Conservation (phyloP, 169 alveolate genomes). For the Plasmodium falciparum region DNA sequence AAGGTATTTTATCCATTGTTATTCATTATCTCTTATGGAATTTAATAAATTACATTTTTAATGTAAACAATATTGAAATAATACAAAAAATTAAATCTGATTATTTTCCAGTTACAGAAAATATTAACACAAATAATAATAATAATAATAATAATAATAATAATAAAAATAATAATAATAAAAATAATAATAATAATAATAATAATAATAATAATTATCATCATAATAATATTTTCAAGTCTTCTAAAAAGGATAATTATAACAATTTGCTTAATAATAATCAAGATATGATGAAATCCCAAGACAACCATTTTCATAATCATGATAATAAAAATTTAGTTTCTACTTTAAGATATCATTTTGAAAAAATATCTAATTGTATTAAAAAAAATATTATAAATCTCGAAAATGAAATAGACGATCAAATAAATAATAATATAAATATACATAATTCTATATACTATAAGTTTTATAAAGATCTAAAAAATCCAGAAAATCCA, state of each 20-base stretch:
- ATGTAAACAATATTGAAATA: conserved; percentile 69
- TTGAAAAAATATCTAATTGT: conserved; percentile 32
- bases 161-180: no score
- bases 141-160: not conserved
- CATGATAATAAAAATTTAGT: conserved; percentile 8
- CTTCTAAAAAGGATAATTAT: not conserved
- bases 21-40: conserved; percentile 68
- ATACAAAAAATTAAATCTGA: conserved; percentile 37
- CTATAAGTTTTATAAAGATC: conserved; percentile 42
- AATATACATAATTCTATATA: conserved; percentile 36
- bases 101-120: conserved; percentile 16
- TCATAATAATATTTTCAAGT: not conserved
- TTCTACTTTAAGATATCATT: conserved; percentile 13
- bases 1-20: conserved; percentile 50
- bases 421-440: conserved; percentile 7
- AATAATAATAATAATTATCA: not conserved
- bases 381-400: conserved; percentile 52
- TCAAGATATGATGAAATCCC: not conserved
- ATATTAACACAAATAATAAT: not conserved
- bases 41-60: conserved; percentile 71
- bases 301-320: not conserved
- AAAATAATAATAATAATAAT: no score
- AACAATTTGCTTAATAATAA: not conserved
- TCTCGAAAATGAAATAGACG: conserved; percentile 67
- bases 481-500: conserved; percentile 29